Percentiles rank a stretch among this genome's conserved stretches.
Conservation (phyloP, 2,329 filamentous ascomycete species). For the Blastomyces gilchristii region DNA sequence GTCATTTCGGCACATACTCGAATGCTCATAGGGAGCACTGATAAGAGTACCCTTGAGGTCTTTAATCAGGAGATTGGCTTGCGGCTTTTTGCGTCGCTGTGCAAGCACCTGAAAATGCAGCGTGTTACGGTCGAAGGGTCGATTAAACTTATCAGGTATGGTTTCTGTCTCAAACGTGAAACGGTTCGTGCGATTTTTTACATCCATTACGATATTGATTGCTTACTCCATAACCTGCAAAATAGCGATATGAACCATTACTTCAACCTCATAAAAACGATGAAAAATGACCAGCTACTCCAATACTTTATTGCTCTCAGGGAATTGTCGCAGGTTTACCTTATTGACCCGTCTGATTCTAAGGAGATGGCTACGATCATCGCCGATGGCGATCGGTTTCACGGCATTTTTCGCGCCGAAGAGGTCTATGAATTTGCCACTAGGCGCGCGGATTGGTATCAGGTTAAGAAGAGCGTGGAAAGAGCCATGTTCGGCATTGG, state of each 20-base stretch:
- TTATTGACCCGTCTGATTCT: conserved; percentile 76
- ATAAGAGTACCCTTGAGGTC: conserved; percentile 96
- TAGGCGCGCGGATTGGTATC: conserved; percentile 87
- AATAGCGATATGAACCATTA: conserved; percentile 87
- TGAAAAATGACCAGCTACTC: conserved; percentile 73
- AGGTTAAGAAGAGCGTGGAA: conserved; percentile 79
- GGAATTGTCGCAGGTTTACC: conserved; percentile 88
- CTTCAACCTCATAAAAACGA: conserved; percentile 68
- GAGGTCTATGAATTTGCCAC: conserved; percentile 98
- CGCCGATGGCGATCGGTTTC: conserved; percentile 79
- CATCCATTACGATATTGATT: neutral
- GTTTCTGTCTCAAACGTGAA: neutral
- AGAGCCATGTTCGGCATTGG: conserved; percentile 95
- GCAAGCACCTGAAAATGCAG: conserved; percentile 96
- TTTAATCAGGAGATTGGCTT: conserved; percentile 97
- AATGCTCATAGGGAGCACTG: conserved; percentile 89
- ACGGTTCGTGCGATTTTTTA: neutral
- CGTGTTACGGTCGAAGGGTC: conserved; percentile 82
- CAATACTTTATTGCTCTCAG: conserved; percentile 86
- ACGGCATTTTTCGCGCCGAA: conserved; percentile 85
- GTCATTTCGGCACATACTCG: conserved; percentile 79
- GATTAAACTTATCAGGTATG: conserved; percentile 69
- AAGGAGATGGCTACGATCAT: conserved; percentile 95
- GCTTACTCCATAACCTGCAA: neutral
- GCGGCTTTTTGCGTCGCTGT: conserved; percentile 79